A percentile compares a stretch with the other conserved stretches of the same genome.
phyloP scores from a whole-genome alignment of 2,329 filamentous ascomycete genomes.

The Colletotrichum tofieldiae region DNA sequence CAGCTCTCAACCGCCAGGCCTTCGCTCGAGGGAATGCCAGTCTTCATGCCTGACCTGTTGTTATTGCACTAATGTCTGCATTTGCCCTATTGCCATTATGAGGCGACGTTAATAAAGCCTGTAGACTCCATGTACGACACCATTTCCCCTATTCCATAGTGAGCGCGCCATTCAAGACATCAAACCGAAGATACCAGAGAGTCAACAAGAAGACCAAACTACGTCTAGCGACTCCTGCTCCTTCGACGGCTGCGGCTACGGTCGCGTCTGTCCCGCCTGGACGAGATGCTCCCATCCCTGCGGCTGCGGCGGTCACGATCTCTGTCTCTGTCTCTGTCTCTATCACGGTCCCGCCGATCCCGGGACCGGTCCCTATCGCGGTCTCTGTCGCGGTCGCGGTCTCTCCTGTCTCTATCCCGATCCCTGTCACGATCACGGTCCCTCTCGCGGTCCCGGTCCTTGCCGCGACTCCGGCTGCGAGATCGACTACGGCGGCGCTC shows the following conservation, averaged over 20 bases:
- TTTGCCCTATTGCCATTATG: not conserved
- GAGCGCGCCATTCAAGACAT: not conserved
- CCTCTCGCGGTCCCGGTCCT: conserved; percentile 52
- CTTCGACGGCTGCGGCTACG: conserved; percentile 28
- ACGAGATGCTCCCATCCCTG: conserved; percentile 31
- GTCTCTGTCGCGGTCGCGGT: conserved; percentile 52
- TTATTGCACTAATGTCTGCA: not conserved
- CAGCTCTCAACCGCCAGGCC: not conserved
- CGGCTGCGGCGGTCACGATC: conserved; percentile 34
- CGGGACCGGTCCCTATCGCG: conserved; percentile 44
- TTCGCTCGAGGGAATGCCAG: not conserved
- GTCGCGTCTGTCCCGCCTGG: conserved; percentile 30
- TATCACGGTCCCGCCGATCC: conserved; percentile 49
- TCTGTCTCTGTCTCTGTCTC: conserved; percentile 43
- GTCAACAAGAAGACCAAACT: not conserved
- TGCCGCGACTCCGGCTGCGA: conserved; percentile 53
- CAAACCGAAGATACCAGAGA: not conserved
- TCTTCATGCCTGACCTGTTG: not conserved
- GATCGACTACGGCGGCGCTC: conserved; percentile 56
- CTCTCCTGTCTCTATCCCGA: conserved; percentile 50
- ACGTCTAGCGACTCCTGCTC: conserved; percentile 38
- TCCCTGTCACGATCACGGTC: conserved; percentile 53
- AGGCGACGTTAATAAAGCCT: not conserved
- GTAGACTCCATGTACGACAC: not conserved
- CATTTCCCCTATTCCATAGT: not conserved